Evolutionary conservation across 257 asterid species (phyloP).

Genomic region (Plantago major): DNA sequence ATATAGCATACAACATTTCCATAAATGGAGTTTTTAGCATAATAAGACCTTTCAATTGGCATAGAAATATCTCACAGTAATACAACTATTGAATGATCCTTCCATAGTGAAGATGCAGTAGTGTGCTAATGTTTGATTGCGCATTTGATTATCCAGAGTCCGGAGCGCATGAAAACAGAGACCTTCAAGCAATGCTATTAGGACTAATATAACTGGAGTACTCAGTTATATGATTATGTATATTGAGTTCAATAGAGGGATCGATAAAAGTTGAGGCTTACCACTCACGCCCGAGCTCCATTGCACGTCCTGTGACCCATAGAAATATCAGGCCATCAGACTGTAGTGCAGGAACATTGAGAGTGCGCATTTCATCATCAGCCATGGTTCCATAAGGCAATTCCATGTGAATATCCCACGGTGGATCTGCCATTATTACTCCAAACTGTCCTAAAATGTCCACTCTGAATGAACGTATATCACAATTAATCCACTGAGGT

Average conservation of each 20-base stretch:
- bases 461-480: constrained; percentile 91
- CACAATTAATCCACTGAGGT: constrained; percentile 98
- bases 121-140: no score
- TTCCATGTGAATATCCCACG: constrained; percentile 99
- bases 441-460: constrained; percentile 97
- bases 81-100: no score
- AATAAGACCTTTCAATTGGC: no score
- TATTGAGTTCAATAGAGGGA: not conserved
- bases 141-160: no score
- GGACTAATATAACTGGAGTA: not conserved
- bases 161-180: no score
- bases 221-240: not conserved
- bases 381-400: constrained; percentile 99
- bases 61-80: no score
- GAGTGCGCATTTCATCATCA: constrained; percentile 98
- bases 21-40: not conserved
- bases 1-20: no score
- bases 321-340: constrained; percentile 97
- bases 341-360: constrained; percentile 95
- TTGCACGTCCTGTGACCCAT: constrained; percentile 98
- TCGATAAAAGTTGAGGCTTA: constrained; percentile 25
- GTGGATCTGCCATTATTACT: constrained; percentile 99
- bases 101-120: no score
- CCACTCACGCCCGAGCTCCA: constrained; percentile 99
- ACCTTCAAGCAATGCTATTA: not conserved